Percentiles rank a stretch among this genome's conserved stretches.
These are phyloP conservation scores for Talaromyces pinophilus DNA, from an alignment of 2,329 filamentous ascomycete species.

Conservation along the genomic window DNA sequence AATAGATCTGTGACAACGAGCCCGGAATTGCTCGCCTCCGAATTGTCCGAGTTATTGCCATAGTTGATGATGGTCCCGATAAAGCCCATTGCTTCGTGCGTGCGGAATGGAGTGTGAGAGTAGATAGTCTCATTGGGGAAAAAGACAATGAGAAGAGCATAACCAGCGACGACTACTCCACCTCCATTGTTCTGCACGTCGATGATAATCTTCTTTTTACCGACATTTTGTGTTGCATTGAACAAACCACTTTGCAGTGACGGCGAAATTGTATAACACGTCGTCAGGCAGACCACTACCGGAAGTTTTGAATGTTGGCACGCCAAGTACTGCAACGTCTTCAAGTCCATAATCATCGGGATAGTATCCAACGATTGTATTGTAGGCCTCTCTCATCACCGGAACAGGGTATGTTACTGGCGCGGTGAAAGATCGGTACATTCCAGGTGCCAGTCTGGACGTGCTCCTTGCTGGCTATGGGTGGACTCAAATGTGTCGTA, in stretches of 20 bases:
- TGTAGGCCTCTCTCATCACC: slow-evolving; percentile 24
- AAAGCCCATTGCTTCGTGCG: slow-evolving; percentile 44
- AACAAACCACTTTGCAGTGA: slow-evolving; percentile 30
- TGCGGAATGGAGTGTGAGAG: slow-evolving; percentile 51
- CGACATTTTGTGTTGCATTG: slow-evolving; percentile 34
- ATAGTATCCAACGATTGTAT: slow-evolving; percentile 49
- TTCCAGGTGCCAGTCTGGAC: not conserved
- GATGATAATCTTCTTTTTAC: slow-evolving; percentile 64
- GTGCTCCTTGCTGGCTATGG: not conserved
- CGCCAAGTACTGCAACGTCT: slow-evolving; percentile 50
- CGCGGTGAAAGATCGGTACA: not conserved
- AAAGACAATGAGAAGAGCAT: slow-evolving; percentile 56
- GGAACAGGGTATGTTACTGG: slow-evolving; percentile 23
- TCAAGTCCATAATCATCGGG: slow-evolving; percentile 43
- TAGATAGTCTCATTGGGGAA: slow-evolving; percentile 52
- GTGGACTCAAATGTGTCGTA: not conserved
- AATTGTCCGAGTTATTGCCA: slow-evolving; percentile 20
- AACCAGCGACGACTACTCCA: slow-evolving; percentile 53
- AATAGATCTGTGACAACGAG: slow-evolving; percentile 12
- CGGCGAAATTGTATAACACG: slow-evolving; percentile 24
- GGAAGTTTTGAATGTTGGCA: slow-evolving; percentile 32
- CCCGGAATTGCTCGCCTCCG: not conserved
- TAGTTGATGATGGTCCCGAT: slow-evolving; percentile 32
- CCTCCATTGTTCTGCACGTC: slow-evolving; percentile 65
- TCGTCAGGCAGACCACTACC: slow-evolving; percentile 14